Evolutionary conservation across 2,329 filamentous ascomycete genomes (phyloP).

Genomic region (Aspergillus sp.): DNA sequence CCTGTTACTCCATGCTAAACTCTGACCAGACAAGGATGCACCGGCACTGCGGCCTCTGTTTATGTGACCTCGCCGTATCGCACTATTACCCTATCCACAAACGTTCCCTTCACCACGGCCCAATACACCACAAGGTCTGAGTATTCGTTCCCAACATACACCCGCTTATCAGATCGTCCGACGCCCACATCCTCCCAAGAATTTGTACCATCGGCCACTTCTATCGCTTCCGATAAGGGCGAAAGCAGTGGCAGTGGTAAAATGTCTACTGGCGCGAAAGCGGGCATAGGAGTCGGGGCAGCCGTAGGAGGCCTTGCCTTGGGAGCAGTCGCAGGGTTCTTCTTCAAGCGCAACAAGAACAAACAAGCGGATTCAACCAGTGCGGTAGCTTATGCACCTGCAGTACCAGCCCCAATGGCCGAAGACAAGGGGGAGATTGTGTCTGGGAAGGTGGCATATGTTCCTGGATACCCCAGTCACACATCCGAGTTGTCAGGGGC

Average conservation of each 20-base stretch:
- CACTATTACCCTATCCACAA: not conserved
- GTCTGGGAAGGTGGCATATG: not conserved
- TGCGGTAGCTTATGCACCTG: not conserved
- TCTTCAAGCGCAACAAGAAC: not conserved
- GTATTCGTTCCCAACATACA: too few species aligned
- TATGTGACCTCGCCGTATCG: not conserved
- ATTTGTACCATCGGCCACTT: not conserved
- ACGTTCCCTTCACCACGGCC: not conserved
- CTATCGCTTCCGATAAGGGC: not conserved
- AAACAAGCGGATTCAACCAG: not conserved
- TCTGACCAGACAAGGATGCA: not conserved
- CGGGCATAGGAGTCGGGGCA: constrained; percentile 8
- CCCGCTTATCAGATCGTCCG: too few species aligned
- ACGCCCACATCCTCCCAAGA: too few species aligned
- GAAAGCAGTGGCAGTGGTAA: not conserved
- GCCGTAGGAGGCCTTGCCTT: constrained; percentile 3
- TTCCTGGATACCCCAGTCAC: not conserved
- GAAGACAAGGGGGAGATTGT: not conserved
- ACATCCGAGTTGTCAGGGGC: not conserved
- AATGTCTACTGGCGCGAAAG: constrained; percentile 9
- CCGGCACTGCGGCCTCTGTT: not conserved
- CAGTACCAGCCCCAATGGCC: not conserved
- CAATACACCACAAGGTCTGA: not conserved
- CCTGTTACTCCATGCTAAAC: not conserved
- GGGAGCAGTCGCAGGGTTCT: not conserved